Conservation (phyloP, 2,329 filamentous ascomycete species). For the Amylocarpus encephaloides region DNA sequence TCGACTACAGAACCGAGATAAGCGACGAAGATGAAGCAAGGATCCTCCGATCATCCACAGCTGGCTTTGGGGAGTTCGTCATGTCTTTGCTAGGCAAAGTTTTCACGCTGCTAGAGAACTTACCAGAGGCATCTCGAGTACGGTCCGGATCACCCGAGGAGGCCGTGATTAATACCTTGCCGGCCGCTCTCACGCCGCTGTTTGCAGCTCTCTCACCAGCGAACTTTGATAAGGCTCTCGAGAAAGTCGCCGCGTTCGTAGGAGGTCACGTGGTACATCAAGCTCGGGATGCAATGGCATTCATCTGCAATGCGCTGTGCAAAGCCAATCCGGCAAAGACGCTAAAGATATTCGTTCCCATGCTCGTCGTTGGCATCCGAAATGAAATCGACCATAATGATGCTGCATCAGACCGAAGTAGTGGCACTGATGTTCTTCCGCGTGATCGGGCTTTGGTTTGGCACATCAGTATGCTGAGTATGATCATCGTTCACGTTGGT, state of each 20-base stretch:
- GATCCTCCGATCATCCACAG: constrained; percentile 88
- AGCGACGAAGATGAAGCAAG: constrained; percentile 79
- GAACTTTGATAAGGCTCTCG: constrained; percentile 83
- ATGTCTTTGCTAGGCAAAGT: constrained; percentile 87
- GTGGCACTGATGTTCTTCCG: constrained; percentile 86
- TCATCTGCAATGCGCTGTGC: constrained; percentile 93
- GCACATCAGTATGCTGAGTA: constrained; percentile 95
- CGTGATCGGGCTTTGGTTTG: constrained; percentile 89
- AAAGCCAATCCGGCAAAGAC: constrained; percentile 95
- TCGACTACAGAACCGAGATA: constrained; percentile 78
- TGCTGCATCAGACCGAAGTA: constrained; percentile 89
- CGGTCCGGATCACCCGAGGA: constrained; percentile 91
- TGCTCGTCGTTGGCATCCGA: constrained; percentile 84
- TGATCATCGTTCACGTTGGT: constrained; percentile 96
- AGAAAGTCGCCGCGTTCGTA: constrained; percentile 89
- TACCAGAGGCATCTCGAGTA: constrained; percentile 83
- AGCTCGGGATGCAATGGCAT: constrained; percentile 94
- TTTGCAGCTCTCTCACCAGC: constrained; percentile 88
- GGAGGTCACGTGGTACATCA: constrained; percentile 94
- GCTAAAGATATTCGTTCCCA: constrained; percentile 81
- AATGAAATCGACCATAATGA: constrained; percentile 97
- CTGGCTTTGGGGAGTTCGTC: constrained; percentile 88
- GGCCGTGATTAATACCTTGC: constrained; percentile 91
- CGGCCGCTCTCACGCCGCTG: constrained; percentile 82
- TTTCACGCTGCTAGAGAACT: constrained; percentile 89